Percentiles rank a stretch among this genome's conserved stretches.
Conservation (phyloP, 305 asterid species). For the Fraxinus greggii region DNA sequence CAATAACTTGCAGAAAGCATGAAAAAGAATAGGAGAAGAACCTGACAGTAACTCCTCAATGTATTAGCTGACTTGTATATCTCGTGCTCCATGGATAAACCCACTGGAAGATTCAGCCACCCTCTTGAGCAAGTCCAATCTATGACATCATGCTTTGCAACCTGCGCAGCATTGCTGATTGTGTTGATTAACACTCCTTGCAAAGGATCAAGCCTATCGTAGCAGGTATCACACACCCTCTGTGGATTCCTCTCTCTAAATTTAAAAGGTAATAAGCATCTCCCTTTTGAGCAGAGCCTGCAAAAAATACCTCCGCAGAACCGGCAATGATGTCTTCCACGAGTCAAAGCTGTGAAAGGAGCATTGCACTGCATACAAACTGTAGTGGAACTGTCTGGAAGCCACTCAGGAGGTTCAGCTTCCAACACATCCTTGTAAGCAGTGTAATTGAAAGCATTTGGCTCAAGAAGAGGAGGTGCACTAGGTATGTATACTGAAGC, state of each 20-base stretch:
- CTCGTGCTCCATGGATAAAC: slow-evolving; percentile 94
- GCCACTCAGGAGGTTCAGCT: slow-evolving; percentile 99
- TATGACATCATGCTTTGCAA: slow-evolving; percentile 95
- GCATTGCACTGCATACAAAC: slow-evolving; percentile 93
- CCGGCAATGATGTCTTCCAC: slow-evolving; percentile 98
- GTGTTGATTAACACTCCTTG: slow-evolving; percentile 82
- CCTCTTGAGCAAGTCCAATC: slow-evolving; percentile 97
- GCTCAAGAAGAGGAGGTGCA: slow-evolving; percentile 94
- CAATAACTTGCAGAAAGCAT: not conserved
- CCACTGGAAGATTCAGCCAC: slow-evolving; percentile 96
- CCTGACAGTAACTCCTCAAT: slow-evolving; percentile 78
- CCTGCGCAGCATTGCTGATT: slow-evolving; percentile 84
- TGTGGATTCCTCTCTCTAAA: slow-evolving; percentile 93
- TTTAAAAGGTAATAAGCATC: slow-evolving; percentile 79
- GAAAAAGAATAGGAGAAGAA: slow-evolving; percentile 20
- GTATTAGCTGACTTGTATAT: slow-evolving; percentile 80
- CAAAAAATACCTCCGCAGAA: slow-evolving; percentile 95
- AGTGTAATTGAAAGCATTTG: slow-evolving; percentile 51
- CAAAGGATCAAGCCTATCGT: slow-evolving; percentile 93
- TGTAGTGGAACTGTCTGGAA: slow-evolving; percentile 80
- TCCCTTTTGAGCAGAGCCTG: slow-evolving; percentile 87
- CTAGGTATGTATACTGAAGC: slow-evolving; percentile 91
- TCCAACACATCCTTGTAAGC: slow-evolving; percentile 82
- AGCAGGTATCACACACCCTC: slow-evolving; percentile 96
- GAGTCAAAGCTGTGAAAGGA: slow-evolving; percentile 80